Percentiles rank a stretch among this genome's conserved stretches.
These are phyloP conservation scores for Claviceps pusilla DNA, from an alignment of 2,329 filamentous ascomycete genomes.

Conservation along the genomic window DNA sequence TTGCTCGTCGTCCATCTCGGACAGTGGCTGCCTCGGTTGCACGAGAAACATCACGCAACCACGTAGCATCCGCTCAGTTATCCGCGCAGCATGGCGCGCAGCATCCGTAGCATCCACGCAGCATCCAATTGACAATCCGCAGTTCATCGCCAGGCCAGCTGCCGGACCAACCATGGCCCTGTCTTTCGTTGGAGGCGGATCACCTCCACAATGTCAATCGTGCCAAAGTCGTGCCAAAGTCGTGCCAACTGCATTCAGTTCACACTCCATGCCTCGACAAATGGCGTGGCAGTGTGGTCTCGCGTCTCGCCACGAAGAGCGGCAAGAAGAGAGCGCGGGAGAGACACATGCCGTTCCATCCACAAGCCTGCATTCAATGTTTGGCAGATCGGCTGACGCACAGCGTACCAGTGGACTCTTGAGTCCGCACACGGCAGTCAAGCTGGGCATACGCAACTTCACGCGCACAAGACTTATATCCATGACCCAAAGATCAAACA, in stretches of 20 bases:
- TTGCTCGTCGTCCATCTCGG: not conserved
- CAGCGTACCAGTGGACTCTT: not conserved
- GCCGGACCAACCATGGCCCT: not conserved
- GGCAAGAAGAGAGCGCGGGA: no score
- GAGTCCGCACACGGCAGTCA: not conserved
- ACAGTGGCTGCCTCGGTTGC: not conserved
- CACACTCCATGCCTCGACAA: not conserved
- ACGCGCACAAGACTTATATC: no score
- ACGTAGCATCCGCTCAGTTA: not conserved
- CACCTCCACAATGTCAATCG: not conserved
- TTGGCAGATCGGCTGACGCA: not conserved
- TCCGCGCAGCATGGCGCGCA: not conserved
- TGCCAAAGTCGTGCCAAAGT: not conserved
- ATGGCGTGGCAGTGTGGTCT: not conserved
- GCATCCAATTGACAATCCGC: not conserved
- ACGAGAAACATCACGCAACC: not conserved
- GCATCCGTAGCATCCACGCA: not conserved
- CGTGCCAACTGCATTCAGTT: not conserved
- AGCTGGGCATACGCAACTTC: not conserved
- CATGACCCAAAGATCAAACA: no score
- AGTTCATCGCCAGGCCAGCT: not conserved
- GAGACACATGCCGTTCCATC: no score
- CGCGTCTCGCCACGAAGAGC: not conserved
- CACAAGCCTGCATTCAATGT: no score
- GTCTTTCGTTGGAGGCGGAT: not conserved